A percentile compares a stretch with the other conserved stretches of the same genome.
phyloP scores from a whole-genome alignment of 2,329 filamentous ascomycete genomes.

The Lasiodiplodia citricola region DNA sequence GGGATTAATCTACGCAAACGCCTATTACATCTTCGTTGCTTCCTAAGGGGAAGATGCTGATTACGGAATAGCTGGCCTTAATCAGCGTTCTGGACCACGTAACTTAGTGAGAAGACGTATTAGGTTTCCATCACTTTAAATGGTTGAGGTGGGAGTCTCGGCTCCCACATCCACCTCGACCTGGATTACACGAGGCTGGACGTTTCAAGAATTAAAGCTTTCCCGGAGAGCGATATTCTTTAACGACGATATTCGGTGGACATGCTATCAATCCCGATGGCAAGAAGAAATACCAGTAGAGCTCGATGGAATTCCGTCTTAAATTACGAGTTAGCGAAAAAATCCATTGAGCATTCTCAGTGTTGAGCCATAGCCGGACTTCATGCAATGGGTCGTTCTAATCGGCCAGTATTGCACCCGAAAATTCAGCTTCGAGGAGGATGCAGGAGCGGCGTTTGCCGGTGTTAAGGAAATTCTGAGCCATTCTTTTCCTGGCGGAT shows the following conservation, averaged over 20 bases:
- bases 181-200: neutral
- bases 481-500: neutral
- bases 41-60: neutral
- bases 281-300: neutral
- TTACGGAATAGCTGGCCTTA: neutral
- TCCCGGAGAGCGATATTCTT: neutral
- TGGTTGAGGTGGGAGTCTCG: neutral
- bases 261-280: neutral
- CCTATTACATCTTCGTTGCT: neutral
- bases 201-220: neutral
- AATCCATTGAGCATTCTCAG: neutral
- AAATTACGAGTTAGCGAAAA: neutral
- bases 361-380: neutral
- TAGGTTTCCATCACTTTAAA: neutral
- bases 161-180: rapidly evolving
- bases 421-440: neutral
- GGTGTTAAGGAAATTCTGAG: neutral
- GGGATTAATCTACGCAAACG: neutral
- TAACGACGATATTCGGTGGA: neutral
- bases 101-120: neutral
- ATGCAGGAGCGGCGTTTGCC: neutral
- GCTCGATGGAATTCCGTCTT: neutral
- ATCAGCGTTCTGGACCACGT: neutral
- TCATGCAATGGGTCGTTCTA: neutral
- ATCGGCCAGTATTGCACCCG: neutral